Evolutionary conservation across 352 stramenopile species (phyloP).

Genomic region (Pythium diclinum): DNA sequence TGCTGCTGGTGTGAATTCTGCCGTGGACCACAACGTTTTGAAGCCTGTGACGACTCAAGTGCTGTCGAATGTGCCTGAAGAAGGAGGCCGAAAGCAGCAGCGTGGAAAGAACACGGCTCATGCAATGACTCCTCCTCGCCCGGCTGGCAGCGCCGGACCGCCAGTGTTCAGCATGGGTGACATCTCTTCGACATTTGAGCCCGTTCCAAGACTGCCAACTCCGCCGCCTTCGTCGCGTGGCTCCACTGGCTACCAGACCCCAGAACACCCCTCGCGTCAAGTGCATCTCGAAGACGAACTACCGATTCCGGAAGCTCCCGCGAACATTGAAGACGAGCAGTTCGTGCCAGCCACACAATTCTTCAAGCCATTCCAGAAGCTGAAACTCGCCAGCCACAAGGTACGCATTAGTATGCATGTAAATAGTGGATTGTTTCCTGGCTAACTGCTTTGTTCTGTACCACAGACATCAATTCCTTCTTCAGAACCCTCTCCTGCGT

Average conservation of each 20-base stretch:
- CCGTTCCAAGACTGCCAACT: neutral
- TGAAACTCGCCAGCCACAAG: constrained; percentile 8
- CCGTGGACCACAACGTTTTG: constrained; percentile 22
- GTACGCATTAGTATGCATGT: neutral
- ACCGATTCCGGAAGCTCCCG: neutral
- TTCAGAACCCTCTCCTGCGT: neutral
- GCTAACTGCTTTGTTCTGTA: neutral
- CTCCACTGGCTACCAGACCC: neutral
- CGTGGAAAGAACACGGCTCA: constrained; percentile 1
- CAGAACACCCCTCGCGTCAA: neutral
- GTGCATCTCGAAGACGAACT: neutral
- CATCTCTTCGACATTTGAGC: constrained; percentile 4
- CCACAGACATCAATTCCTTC: neutral
- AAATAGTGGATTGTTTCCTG: neutral
- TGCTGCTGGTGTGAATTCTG: neutral
- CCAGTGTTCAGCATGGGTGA: constrained; percentile 23
- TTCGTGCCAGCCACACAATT: constrained; percentile 19
- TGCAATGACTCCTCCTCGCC: constrained; percentile 15
- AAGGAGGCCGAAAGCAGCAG: neutral
- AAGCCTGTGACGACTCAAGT: constrained; percentile 20
- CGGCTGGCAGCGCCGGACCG: constrained; percentile 1
- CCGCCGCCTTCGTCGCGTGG: constrained; percentile 5
- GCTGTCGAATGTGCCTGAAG: neutral
- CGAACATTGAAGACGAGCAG: constrained; percentile 11
- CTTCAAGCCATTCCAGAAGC: constrained; percentile 25